phyloP scores from a whole-genome alignment of 2,329 filamentous ascomycete species.

The Colletotrichum kahawae region DNA sequence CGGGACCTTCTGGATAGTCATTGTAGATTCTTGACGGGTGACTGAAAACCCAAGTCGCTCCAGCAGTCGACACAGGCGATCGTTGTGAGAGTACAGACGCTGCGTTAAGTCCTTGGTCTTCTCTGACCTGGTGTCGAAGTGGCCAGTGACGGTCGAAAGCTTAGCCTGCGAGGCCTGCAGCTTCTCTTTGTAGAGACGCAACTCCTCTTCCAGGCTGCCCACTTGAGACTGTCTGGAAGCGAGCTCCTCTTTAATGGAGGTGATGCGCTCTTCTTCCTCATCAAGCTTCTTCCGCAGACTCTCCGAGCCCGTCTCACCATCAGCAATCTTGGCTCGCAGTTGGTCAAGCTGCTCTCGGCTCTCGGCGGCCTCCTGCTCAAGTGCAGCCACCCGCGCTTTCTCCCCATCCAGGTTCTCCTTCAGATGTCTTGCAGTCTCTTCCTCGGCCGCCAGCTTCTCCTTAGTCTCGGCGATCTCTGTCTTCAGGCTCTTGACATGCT shows the following conservation, averaged over 20 bases:
- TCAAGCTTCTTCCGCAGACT: conserved; percentile 75
- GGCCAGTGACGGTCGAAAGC: conserved; percentile 54
- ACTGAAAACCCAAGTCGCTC: conserved; percentile 88
- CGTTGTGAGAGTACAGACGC: conserved; percentile 81
- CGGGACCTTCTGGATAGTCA: conserved; percentile 76
- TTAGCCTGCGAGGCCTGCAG: conserved; percentile 58
- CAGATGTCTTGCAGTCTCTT: conserved; percentile 55
- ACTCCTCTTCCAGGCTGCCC: conserved; percentile 77
- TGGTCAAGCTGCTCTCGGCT: conserved; percentile 72
- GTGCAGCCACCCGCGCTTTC: conserved; percentile 56
- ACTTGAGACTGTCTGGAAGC: conserved; percentile 78
- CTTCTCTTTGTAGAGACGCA: conserved; percentile 71
- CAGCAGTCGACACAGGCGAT: conserved; percentile 80
- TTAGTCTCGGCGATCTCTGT: conserved; percentile 60
- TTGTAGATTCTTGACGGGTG: conserved; percentile 72
- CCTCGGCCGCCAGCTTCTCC: conserved; percentile 56
- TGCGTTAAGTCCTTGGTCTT: conserved; percentile 85
- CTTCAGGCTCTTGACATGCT: conserved; percentile 59
- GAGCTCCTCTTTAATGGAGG: conserved; percentile 71
- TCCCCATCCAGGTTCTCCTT: conserved; percentile 59
- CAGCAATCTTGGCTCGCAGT: conserved; percentile 74
- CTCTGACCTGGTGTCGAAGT: conserved; percentile 72
- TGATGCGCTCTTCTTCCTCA: conserved; percentile 76
- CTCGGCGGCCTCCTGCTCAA: conserved; percentile 64
- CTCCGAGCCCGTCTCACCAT: conserved; percentile 85